These are phyloP conservation scores for Herpetomonas muscarum DNA, from an alignment of 208 protist species.

Conservation along the genomic window DNA sequence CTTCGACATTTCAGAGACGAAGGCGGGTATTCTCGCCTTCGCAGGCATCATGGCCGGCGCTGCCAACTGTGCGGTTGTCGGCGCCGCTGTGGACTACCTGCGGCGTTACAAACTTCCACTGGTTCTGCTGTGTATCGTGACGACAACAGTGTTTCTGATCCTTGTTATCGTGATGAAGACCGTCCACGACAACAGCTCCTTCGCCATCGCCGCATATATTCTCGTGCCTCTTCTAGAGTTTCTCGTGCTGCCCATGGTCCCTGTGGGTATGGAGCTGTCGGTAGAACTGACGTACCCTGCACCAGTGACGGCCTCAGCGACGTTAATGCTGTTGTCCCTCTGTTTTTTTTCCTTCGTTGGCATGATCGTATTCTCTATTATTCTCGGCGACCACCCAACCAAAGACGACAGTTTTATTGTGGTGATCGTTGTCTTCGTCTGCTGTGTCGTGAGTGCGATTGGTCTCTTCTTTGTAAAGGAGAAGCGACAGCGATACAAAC, in stretches of 20 bases:
- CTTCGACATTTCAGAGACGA: conserved; percentile 31
- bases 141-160: conserved; percentile 16
- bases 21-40: conserved; percentile 34
- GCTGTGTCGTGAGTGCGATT: conserved; percentile 7
- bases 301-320: conserved; percentile 34
- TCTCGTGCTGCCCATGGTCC: conserved; percentile 38
- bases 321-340: conserved; percentile 25
- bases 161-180: conserved; percentile 13
- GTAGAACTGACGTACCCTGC: conserved; percentile 55
- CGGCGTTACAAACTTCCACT: conserved; percentile 32
- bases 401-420: conserved; percentile 20
- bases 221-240: conserved; percentile 34
- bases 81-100: conserved; percentile 23
- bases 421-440: conserved; percentile 21
- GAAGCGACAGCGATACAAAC: conserved; percentile 12
- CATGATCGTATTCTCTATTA: conserved; percentile 42
- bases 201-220: conserved; percentile 19
- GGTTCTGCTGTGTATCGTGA: conserved; percentile 7
- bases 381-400: conserved; percentile 29
- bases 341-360: conserved; percentile 34
- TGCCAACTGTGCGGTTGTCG: conserved; percentile 27
- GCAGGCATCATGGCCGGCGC: conserved; percentile 39
- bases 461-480: conserved; percentile 29
- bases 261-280: conserved; percentile 43
- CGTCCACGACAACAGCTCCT: background rate